A percentile compares a stretch with the other conserved stretches of the same genome.
Evolutionary conservation across 2,329 filamentous ascomycete species (phyloP).

Genomic region (Ceratocystis ficicola): DNA sequence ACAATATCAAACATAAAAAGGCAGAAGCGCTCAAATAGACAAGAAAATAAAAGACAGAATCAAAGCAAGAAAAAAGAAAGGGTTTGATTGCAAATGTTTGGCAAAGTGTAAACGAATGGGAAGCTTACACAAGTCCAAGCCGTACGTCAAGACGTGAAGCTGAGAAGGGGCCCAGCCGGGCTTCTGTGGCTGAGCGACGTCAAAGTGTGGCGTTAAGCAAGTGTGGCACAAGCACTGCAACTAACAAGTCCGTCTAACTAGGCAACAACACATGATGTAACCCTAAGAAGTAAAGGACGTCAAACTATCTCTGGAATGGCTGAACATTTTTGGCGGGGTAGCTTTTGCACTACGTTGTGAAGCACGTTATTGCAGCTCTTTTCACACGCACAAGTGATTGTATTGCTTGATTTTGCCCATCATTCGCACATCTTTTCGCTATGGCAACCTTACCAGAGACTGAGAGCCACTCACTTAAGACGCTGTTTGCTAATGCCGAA

Average conservation of each 20-base stretch:
- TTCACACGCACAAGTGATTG: neutral
- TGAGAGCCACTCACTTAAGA: conserved; percentile 39
- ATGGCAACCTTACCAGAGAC: conserved; percentile 26
- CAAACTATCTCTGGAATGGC: neutral
- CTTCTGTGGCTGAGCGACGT: conserved; percentile 4
- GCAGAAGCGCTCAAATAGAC: neutral
- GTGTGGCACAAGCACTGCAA: neutral
- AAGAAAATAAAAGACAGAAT: neutral
- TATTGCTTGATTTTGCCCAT: neutral
- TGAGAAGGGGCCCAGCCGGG: neutral
- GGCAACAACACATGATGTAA: neutral
- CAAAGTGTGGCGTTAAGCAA: neutral
- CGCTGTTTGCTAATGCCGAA: conserved; percentile 41
- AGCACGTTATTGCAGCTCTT: neutral
- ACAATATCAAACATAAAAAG: neutral
- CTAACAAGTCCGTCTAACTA: neutral
- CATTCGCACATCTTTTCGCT: neutral
- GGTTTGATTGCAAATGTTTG: neutral
- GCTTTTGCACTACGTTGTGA: neutral
- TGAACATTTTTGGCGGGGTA: conserved; percentile 18
- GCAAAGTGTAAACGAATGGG: neutral
- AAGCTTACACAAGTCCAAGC: neutral
- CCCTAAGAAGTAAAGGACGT: neutral
- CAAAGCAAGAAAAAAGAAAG: neutral
- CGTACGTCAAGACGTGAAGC: neutral